Conservation (phyloP, 805 yeast genomes). For the Yamadazyma ubonensis region DNA sequence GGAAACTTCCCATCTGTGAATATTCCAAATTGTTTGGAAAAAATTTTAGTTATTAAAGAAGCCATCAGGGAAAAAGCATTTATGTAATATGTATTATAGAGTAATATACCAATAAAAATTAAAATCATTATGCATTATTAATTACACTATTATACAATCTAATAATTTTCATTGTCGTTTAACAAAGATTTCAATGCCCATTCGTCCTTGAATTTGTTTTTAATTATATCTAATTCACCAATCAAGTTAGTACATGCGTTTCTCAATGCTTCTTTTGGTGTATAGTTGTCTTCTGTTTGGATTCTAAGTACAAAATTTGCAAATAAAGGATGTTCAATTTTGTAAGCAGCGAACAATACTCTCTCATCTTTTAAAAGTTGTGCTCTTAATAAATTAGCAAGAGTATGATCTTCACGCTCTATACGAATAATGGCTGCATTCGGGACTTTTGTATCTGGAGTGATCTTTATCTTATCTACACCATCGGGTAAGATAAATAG, state of each 20-base stretch:
- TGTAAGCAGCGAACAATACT: conserved; percentile 96
- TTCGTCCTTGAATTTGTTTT: conserved; percentile 81
- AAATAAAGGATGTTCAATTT: conserved; percentile 95
- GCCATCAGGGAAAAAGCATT: conserved; percentile 49
- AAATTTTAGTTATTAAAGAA: conserved; percentile 53
- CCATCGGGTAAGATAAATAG: conserved; percentile 97
- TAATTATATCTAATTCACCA: conserved; percentile 70
- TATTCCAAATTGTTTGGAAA: conserved; percentile 44
- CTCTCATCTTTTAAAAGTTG: conserved; percentile 82
- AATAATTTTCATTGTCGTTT: conserved; percentile 32
- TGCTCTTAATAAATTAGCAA: conserved; percentile 85
- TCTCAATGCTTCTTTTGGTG: conserved; percentile 85
- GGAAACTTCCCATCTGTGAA: conserved; percentile 41
- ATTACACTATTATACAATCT: conserved; percentile 7
- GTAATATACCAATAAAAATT: conserved; percentile 2
- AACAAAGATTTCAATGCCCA: conserved; percentile 84
- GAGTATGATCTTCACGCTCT: conserved; percentile 96
- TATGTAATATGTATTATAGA: conserved; percentile 13
- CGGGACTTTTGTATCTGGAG: conserved; percentile 93
- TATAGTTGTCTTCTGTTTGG: conserved; percentile 93
- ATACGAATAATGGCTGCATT: conserved; percentile 90
- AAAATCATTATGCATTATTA: conserved; percentile 8
- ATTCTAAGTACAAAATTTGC: conserved; percentile 92
- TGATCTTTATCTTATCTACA: conserved; percentile 84
- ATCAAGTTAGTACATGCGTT: conserved; percentile 87